phyloP scores from a whole-genome alignment of 768 basidiomycete genomes.

The Astraeus odoratus region DNA sequence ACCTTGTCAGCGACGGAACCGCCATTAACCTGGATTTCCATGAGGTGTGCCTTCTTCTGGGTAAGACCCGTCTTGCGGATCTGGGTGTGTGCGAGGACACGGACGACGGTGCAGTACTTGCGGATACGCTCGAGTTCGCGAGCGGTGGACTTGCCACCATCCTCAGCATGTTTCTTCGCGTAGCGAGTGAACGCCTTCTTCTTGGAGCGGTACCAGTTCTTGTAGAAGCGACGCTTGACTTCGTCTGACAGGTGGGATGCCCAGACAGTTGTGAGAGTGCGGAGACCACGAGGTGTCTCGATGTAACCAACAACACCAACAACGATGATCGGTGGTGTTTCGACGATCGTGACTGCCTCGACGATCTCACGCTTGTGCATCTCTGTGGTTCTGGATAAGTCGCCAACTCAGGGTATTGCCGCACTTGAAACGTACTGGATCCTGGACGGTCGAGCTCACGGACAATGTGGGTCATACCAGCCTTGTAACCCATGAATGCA shows the following conservation, averaged over 20 bases:
- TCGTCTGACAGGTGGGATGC: constrained; percentile 97
- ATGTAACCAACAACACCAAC: constrained; percentile 99
- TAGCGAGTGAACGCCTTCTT: constrained; percentile 99
- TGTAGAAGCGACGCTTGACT: constrained; percentile 98
- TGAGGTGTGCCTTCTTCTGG: constrained; percentile 99
- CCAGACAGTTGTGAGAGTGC: constrained; percentile 98
- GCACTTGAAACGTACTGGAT: constrained; percentile 67
- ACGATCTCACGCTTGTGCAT: constrained; percentile 99
- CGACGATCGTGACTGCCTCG: constrained; percentile 92
- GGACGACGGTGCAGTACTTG: constrained; percentile 99
- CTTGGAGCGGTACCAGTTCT: constrained; percentile 99
- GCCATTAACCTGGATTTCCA: constrained; percentile 99
- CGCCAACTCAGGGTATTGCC: background rate
- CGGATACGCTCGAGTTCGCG: constrained; percentile 99
- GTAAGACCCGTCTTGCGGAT: constrained; percentile 94
- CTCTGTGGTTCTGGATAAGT: constrained; percentile 43
- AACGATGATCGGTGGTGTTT: constrained; percentile 94
- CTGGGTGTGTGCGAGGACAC: constrained; percentile 98
- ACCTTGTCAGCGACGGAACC: constrained; percentile 96
- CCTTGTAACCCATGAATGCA: constrained; percentile 98
- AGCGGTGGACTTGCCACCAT: constrained; percentile 82
- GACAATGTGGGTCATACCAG: constrained; percentile 99
- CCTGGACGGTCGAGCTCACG: constrained; percentile 99
- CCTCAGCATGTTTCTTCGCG: constrained; percentile 98
- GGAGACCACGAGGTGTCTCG: constrained; percentile 98